Base-by-base conservation (phyloP, 257 asterid genomes). In the Hygrophila difformis region DNA sequence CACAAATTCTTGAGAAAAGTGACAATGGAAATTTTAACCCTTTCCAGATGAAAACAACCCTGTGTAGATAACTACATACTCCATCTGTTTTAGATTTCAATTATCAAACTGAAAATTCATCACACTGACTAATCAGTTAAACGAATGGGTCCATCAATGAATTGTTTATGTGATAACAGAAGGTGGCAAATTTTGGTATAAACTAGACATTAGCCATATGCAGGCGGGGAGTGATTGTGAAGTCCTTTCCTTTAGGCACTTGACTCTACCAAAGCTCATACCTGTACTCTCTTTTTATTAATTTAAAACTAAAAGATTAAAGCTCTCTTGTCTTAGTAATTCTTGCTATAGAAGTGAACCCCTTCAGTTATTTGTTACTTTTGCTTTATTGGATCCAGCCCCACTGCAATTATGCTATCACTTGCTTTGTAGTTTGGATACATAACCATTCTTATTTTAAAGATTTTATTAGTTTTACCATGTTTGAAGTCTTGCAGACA, bases 401-500 rank as follows among this genome's bases (percentile, higher is more conserved):
- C 24, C n/a, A n/a, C n/a, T n/a, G n/a, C n/a, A n/a, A n/a, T n/a
- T 41, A 44, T 33, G 11, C 41, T 9, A 53, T 22, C 39, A 13
- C 14, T 15, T 13, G 11, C 23, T 57, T 12, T 18, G 39, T 29
- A 18, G 43, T 15, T 17, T n/a, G n/a, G n/a, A n/a, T n/a, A n/a
- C n/a, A n/a, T n/a, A n/a, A n/a, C n/a, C n/a, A n/a, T 36, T 39
- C 19, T 7, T 41, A 21, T 22, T 39, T 39, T 8, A 38, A 20
- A 15, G 10, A 44, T 49, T 51, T 63, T 50, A 49, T 53, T 71
- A 52, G 64, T 15, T 61, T 61, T 62, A 62, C 58, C 69, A 48
- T 49, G 34, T 39, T 71, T 66, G 66, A 84, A 76, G 81, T 73
- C 59, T 55, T 85, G 84, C 94, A 89, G 98, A 72, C 94, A 29